These are phyloP conservation scores for Glycyrrhiza uralensis DNA, from an alignment of 306 rosid species.

Conservation along the genomic window DNA sequence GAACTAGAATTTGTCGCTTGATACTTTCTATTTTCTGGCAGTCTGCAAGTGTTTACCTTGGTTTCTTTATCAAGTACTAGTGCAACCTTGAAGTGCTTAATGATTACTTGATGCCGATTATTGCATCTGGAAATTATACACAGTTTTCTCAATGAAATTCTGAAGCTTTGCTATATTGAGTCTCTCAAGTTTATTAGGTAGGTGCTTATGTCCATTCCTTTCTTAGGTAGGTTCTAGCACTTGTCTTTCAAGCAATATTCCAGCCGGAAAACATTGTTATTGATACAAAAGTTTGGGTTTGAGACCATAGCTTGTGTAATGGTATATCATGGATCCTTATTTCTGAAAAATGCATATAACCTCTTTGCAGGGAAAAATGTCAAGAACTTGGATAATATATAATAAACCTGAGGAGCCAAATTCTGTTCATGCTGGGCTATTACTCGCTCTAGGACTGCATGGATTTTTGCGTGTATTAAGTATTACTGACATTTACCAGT, in stretches of 20 bases:
- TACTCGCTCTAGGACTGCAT: conserved; percentile 89
- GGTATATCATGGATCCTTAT: not conserved
- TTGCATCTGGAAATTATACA: not conserved
- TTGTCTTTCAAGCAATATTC: not conserved
- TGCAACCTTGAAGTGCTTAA: not conserved
- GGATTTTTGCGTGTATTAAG: conserved; percentile 74
- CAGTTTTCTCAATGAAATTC: not conserved
- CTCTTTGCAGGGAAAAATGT: conserved; percentile 85
- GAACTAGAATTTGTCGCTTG: too few relatives aligned
- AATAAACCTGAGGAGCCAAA: conserved; percentile 85
- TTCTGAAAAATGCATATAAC: conserved; percentile 22
- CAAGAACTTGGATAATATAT: conserved; percentile 90
- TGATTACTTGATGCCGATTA: not conserved
- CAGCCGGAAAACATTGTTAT: not conserved
- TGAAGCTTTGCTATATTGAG: not conserved
- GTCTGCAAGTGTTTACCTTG: not conserved
- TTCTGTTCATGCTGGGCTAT: conserved; percentile 94
- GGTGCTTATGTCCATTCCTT: not conserved
- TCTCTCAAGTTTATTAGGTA: not conserved
- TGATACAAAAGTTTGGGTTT: not conserved
- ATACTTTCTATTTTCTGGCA: not conserved
- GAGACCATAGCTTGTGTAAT: not conserved
- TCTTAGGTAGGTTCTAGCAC: too few relatives aligned
- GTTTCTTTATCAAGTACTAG: not conserved
- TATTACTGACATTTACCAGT: conserved; percentile 86